Conservation (phyloP, 2,329 filamentous ascomycete species). For the Westerdykella sp. region DNA sequence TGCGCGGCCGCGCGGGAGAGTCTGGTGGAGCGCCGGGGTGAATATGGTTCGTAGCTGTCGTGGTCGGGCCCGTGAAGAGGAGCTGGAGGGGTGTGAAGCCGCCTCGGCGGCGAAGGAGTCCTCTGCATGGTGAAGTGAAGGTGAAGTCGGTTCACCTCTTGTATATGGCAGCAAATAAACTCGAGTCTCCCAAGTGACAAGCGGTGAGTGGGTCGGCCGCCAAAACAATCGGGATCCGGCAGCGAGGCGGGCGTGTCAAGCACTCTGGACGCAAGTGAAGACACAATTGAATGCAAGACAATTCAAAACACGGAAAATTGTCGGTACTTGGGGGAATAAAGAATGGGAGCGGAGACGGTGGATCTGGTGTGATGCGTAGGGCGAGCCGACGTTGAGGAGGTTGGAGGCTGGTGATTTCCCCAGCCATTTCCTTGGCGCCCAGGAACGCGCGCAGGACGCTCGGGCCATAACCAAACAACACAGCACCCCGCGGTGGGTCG, state of each 20-base stretch:
- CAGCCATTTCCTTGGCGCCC: constrained; percentile 2
- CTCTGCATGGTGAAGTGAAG: constrained; percentile 31
- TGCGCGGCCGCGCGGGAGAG: constrained; percentile 54
- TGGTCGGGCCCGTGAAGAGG: constrained; percentile 58
- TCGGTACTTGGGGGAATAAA: neutral
- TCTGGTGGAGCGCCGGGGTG: constrained; percentile 56
- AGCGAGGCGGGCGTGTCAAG: too few species aligned
- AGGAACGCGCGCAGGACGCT: too few species aligned
- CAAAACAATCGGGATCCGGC: too few species aligned
- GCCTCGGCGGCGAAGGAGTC: constrained; percentile 56
- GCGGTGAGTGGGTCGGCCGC: too few species aligned
- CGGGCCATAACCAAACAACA: too few species aligned
- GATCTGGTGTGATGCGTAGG: neutral
- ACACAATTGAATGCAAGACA: too few species aligned
- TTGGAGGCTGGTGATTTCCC: constrained; percentile 6
- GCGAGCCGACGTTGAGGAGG: neutral
- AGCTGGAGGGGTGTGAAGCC: constrained; percentile 60
- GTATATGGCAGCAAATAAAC: too few species aligned
- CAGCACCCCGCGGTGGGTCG: too few species aligned
- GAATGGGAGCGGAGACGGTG: neutral
- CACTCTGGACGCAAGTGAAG: too few species aligned
- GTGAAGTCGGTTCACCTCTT: neutral
- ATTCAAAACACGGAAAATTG: too few species aligned
- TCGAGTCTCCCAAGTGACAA: too few species aligned
- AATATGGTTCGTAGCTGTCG: constrained; percentile 67